Evolutionary conservation across 1,284 basidiomycete species (phyloP).

Genomic region (Erythrobasidium hasegawianum): DNA sequence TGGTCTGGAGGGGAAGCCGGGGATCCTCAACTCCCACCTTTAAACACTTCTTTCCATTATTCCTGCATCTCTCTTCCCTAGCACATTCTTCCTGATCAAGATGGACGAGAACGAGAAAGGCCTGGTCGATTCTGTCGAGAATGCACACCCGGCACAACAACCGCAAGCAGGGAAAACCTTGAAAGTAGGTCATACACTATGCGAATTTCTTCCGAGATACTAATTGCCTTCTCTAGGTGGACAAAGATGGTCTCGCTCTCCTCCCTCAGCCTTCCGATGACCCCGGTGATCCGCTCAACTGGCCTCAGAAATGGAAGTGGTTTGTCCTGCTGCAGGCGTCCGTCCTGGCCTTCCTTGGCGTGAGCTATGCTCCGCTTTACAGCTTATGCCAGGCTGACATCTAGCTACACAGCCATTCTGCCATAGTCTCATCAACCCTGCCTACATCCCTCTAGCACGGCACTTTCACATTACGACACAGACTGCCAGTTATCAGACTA

Average conservation of each 20-base stretch:
- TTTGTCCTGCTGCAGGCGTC: not conserved
- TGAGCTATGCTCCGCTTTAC: not conserved
- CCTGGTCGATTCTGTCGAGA: no score
- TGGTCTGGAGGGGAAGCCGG: no score
- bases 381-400: not conserved
- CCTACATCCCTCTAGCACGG: not conserved
- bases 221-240: not conserved
- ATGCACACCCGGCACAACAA: no score
- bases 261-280: not conserved
- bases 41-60: no score
- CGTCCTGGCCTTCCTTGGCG: not conserved
- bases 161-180: no score
- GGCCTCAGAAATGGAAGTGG: conserved; percentile 2
- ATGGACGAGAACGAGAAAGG: no score
- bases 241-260: not conserved
- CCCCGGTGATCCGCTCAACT: not conserved
- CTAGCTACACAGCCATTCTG: not conserved
- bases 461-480: not conserved
- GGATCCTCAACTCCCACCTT: no score
- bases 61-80: no score
- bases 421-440: conserved; percentile 1
- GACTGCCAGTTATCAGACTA: not conserved
- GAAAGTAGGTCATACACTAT: no score
- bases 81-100: no score
- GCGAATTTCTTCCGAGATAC: no score